Evolutionary conservation across 2,329 filamentous ascomycete genomes (phyloP), one percentile per base, ranked within the genome.

Genomic region (Cylindrodendrum hubeiense): DNA sequence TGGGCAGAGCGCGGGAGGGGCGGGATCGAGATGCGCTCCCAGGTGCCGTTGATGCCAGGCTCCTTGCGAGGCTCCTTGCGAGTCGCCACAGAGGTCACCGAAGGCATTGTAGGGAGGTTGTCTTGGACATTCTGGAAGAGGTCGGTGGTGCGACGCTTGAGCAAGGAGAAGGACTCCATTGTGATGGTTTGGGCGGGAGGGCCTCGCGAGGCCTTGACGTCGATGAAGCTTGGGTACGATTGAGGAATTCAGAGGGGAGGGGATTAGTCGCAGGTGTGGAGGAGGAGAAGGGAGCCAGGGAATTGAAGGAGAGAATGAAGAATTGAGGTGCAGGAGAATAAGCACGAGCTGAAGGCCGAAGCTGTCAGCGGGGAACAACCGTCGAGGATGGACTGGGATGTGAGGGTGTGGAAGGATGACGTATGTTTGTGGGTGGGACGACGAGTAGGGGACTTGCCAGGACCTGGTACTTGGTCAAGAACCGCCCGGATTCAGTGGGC

Each of bases 1-100:
- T 96, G 93, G 0, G 93, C 94, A 1, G 93, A 95, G 58, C 93
- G 90, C 41, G 89, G 88, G 8, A 94, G 84, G 1, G 82, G 69
- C 3, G 86, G 84, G 34, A 87, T 75, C 43, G 83, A 76, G 71
- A 91, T 83, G 71, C 85, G 86, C 73, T 89, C 84, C 89, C 89
- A 91, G 54, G 87, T 89, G 37, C 84, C 89, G 70, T 84, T 87
- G 71, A 88, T 81, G 47, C 76, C 75, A 44, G 47, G 47, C 26
- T 75, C 68, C 51, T 75, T 72, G 51, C 68, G 67, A 54, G 68
- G 61, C 22, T 66, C 56, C n/a, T n/a, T n/a, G n/a, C n/a, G n/a
- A 63, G 65, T 58, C 28, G 39, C 52, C 43, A 56, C 56, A 21
- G 66, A 54, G 34, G 51, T 62, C 43, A 70, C 65, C 28, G 71